These are phyloP conservation scores for Cladophialophora chaetospira DNA, from an alignment of 2,329 filamentous ascomycete genomes.

Conservation along the genomic window DNA sequence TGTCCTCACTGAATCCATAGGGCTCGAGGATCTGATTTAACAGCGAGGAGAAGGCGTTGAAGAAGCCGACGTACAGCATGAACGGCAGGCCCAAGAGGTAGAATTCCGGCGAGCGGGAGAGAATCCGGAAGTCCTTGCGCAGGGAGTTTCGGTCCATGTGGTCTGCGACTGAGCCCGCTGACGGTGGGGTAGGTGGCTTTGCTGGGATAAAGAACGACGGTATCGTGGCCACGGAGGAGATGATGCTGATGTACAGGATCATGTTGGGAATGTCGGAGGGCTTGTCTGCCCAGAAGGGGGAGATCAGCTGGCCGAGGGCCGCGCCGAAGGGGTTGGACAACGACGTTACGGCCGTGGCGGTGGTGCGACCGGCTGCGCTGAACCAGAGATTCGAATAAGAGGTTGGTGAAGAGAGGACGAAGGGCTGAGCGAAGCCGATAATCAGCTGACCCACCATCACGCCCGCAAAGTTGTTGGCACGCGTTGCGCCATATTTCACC, in stretches of 20 bases:
- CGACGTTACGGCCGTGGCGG: conserved; percentile 81
- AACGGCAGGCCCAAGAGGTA: conserved; percentile 83
- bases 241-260: conserved; percentile 81
- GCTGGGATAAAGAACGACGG: conserved; percentile 81
- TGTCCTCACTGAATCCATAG: conserved; percentile 78
- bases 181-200: conserved; percentile 74
- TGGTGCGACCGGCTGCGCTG: conserved; percentile 76
- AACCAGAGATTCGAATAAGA: conserved; percentile 96
- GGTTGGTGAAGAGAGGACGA: conserved; percentile 85
- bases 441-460: conserved; percentile 92
- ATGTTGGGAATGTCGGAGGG: conserved; percentile 71
- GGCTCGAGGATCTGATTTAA: conserved; percentile 88
- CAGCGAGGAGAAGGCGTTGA: conserved; percentile 87
- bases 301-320: conserved; percentile 82
- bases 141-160: conserved; percentile 47
- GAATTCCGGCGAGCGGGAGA: conserved; percentile 68
- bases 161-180: conserved; percentile 57
- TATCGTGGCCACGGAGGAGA: conserved; percentile 69
- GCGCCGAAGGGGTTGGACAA: conserved; percentile 89
- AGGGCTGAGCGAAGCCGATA: conserved; percentile 86
- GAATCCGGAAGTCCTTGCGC: conserved; percentile 54
- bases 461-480: conserved; percentile 63
- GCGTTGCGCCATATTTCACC: conserved; percentile 78
- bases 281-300: conserved; percentile 71
- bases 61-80: conserved; percentile 81